Evolutionary conservation across 208 protist species (phyloP).

Genomic region (Leptomonas pyrrhocoris): DNA sequence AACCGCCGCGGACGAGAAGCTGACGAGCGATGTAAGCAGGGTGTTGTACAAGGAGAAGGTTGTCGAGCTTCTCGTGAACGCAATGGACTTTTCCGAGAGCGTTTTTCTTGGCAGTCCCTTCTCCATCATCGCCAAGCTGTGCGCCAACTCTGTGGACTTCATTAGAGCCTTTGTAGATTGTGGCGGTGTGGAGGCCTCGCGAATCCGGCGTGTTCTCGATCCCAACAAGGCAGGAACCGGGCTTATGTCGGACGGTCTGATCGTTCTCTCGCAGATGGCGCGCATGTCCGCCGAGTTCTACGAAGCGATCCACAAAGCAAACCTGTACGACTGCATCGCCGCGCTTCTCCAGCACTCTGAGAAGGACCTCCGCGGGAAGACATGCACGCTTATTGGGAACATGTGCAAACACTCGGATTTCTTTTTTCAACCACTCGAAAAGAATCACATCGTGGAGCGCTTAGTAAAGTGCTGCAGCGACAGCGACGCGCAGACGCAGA

Average conservation of each 20-base stretch:
- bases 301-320: constrained; percentile 76
- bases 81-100: constrained; percentile 82
- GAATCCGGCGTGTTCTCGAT: constrained; percentile 81
- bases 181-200: constrained; percentile 75
- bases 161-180: constrained; percentile 85
- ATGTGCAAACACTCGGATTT: constrained; percentile 93
- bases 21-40: constrained; percentile 61
- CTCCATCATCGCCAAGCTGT: constrained; percentile 82
- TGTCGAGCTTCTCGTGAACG: constrained; percentile 78
- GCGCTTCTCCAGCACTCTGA: constrained; percentile 76
- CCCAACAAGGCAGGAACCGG: constrained; percentile 63
- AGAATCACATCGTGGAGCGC: constrained; percentile 64
- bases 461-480: constrained; percentile 89
- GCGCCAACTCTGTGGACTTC: constrained; percentile 76
- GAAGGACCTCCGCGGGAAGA: constrained; percentile 84
- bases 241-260: constrained; percentile 87
- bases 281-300: constrained; percentile 89
- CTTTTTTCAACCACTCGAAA: constrained; percentile 89
- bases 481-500: constrained; percentile 86
- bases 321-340: constrained; percentile 74
- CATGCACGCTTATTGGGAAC: constrained; percentile 95
- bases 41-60: constrained; percentile 79
- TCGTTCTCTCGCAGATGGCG: constrained; percentile 92
- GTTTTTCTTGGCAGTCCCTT: constrained; percentile 86
- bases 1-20: constrained; percentile 51